phyloP scores from a whole-genome alignment of 1,284 basidiomycete genomes.

The Prillingera fragicola region DNA sequence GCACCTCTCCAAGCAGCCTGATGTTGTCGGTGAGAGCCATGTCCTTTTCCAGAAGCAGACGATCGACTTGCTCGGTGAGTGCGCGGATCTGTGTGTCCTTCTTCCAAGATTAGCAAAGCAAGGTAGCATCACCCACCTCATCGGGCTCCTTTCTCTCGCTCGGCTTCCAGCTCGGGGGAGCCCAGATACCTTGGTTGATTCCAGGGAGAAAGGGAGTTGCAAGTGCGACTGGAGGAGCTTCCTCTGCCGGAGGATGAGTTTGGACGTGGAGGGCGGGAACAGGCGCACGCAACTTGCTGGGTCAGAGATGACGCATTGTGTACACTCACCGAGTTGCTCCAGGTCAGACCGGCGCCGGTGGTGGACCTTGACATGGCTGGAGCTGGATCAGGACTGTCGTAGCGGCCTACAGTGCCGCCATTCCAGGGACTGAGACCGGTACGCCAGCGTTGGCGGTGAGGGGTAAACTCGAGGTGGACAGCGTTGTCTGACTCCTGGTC shows the following conservation, averaged over 20 bases:
- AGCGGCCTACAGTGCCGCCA: no score
- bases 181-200: conserved; percentile 17
- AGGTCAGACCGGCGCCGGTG: no score
- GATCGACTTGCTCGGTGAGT: conserved; percentile 18
- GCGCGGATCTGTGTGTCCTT: conserved; percentile 15
- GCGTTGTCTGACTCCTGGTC: no score
- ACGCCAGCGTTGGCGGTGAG: no score
- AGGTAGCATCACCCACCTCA: background rate
- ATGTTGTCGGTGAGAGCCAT: conserved; percentile 14
- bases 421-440: no score
- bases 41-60: conserved; percentile 30
- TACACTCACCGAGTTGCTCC: no score
- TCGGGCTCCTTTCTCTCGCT: background rate
- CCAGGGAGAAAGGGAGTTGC: conserved; percentile 19
- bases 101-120: background rate
- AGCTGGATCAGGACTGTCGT: no score
- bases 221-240: background rate
- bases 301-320: no score
- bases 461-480: no score
- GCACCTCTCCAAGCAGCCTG: conserved; percentile 11
- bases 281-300: no score
- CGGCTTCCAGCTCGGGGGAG: conserved; percentile 3
- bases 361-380: no score
- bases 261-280: no score
- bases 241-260: conserved; percentile 1